Evolutionary conservation across 306 rosid species (phyloP).

Genomic region (Quercus wislizeni): DNA sequence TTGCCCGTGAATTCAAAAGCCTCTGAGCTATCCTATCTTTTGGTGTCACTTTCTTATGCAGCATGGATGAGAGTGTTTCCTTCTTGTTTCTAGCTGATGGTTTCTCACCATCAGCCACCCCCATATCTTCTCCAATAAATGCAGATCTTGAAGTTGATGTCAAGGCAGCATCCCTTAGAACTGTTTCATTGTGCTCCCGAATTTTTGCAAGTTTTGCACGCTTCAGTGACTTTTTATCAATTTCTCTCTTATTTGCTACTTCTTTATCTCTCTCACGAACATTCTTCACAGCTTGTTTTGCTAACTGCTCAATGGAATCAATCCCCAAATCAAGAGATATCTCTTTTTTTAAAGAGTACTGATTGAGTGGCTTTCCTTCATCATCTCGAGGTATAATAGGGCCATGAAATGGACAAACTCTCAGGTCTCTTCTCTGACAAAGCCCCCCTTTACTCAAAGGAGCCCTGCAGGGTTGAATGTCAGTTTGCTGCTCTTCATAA

Average conservation of each 20-base stretch:
- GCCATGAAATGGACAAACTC: constrained; percentile 91
- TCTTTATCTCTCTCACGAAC: constrained; percentile 66
- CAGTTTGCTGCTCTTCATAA: constrained; percentile 42
- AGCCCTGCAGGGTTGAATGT: constrained; percentile 70
- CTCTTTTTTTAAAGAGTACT: constrained; percentile 32
- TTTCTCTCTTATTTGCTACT: constrained; percentile 43
- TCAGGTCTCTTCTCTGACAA: constrained; percentile 73
- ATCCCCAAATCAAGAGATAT: constrained; percentile 25
- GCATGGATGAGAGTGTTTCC: constrained; percentile 75
- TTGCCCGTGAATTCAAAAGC: constrained; percentile 50
- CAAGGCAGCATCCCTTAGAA: constrained; percentile 73
- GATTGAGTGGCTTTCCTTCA: constrained; percentile 70
- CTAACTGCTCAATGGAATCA: constrained; percentile 50
- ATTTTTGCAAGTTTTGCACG: constrained; percentile 84
- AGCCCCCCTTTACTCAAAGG: constrained; percentile 82
- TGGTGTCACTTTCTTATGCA: constrained; percentile 67
- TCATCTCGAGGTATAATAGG: constrained; percentile 74
- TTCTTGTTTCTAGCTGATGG: constrained; percentile 43
- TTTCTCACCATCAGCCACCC: constrained; percentile 16
- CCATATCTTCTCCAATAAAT: constrained; percentile 48
- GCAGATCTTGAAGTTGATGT: constrained; percentile 78
- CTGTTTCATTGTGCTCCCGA: constrained; percentile 81
- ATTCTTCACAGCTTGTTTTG: constrained; percentile 77
- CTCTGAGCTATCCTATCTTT: constrained; percentile 73
- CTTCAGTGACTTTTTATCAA: constrained; percentile 52